A percentile compares a stretch with the other conserved stretches of the same genome.
Evolutionary conservation across 2,329 filamentous ascomycete genomes (phyloP).

Genomic region (Aspergillus flavus): DNA sequence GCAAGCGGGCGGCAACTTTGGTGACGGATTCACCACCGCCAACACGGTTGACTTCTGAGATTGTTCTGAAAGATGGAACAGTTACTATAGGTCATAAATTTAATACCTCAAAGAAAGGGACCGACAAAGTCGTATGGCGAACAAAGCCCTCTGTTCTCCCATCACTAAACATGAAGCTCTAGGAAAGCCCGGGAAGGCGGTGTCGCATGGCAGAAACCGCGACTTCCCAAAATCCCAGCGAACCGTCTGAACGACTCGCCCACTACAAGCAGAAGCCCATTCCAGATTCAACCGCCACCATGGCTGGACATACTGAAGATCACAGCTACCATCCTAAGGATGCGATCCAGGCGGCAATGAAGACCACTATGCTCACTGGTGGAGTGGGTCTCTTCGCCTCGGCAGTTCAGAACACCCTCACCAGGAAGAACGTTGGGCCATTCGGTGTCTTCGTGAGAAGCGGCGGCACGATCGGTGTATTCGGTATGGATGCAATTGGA

Average conservation of each 20-base stretch:
- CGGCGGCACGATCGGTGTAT: slow-evolving; percentile 71
- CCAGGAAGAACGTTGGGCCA: slow-evolving; percentile 77
- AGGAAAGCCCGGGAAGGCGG: slow-evolving; percentile 25
- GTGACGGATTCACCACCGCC: not conserved
- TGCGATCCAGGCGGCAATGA: slow-evolving; percentile 68
- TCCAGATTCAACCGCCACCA: slow-evolving; percentile 39
- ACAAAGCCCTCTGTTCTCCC: not conserved
- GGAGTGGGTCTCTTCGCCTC: slow-evolving; percentile 71
- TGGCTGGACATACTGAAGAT: slow-evolving; percentile 53
- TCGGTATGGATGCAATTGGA: slow-evolving; percentile 54
- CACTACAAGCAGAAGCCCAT: slow-evolving; percentile 28
- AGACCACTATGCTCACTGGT: slow-evolving; percentile 66
- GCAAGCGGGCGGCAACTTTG: slow-evolving; percentile 26
- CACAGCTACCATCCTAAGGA: slow-evolving; percentile 71
- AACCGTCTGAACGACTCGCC: slow-evolving; percentile 24
- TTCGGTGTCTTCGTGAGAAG: slow-evolving; percentile 79
- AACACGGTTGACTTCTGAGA: not conserved
- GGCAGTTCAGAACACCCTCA: slow-evolving; percentile 82
- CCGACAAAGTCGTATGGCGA: slow-evolving; percentile 11
- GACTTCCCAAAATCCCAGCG: slow-evolving; percentile 31
- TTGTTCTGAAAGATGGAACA: not conserved
- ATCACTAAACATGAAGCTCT: slow-evolving; percentile 18
- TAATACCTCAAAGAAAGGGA: not conserved
- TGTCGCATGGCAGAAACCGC: slow-evolving; percentile 28
- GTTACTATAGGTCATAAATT: not conserved